These are phyloP conservation scores for Boletus sp. DNA, from an alignment of 1,284 basidiomycete species.

Conservation along the genomic window DNA sequence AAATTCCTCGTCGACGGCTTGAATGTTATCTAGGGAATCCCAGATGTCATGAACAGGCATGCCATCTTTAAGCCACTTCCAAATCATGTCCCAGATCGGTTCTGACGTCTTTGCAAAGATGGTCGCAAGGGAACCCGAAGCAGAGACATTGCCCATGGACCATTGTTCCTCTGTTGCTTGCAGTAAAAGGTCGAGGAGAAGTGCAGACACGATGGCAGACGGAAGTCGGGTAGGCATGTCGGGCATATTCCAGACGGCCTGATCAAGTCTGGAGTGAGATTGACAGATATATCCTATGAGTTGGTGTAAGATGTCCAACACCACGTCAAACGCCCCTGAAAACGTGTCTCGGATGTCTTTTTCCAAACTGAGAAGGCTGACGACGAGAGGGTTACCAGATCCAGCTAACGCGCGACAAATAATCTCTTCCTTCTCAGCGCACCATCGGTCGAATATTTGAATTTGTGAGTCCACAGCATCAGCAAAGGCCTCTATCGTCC, in stretches of 20 bases:
- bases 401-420: constrained; percentile 62
- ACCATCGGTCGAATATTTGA: constrained; percentile 66
- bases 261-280: constrained; percentile 34
- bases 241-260: constrained; percentile 46
- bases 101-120: constrained; percentile 68
- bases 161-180: constrained; percentile 54
- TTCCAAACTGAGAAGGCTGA: constrained; percentile 71
- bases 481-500: constrained; percentile 80
- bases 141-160: constrained; percentile 57
- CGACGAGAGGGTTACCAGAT: constrained; percentile 46
- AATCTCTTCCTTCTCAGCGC: constrained; percentile 65
- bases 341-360: constrained; percentile 61
- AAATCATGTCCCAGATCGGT: constrained; percentile 75
- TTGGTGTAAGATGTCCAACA: constrained; percentile 50
- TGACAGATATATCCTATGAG: constrained; percentile 38
- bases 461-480: constrained; percentile 71
- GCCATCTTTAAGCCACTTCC: constrained; percentile 74
- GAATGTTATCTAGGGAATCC: constrained; percentile 32
- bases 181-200: constrained; percentile 67
- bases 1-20: constrained; percentile 71
- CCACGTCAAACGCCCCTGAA: constrained; percentile 56
- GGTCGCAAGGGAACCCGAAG: constrained; percentile 57
- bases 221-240: constrained; percentile 48
- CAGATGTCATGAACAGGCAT: constrained; percentile 59
- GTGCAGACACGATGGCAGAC: constrained; percentile 52